Percentiles rank a stretch among this genome's conserved stretches.
phyloP scores from a whole-genome alignment of 2,329 filamentous ascomycete species.

The Nigrospora oryzae region DNA sequence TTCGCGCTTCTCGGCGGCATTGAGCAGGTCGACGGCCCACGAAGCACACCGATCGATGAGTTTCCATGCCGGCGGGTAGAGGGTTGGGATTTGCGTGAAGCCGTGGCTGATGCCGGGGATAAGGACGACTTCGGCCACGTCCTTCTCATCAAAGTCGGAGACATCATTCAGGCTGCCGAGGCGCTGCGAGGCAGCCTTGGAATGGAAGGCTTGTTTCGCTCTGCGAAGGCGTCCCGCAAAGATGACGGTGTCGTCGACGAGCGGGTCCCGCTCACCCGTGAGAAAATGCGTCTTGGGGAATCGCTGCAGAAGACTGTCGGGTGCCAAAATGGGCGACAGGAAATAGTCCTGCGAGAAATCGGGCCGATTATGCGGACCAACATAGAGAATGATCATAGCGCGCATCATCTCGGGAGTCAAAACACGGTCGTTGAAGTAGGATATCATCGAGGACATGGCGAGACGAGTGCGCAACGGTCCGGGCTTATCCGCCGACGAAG shows the following conservation, averaged over 20 bases:
- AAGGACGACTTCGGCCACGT: slow-evolving; percentile 72
- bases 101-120: slow-evolving; percentile 89
- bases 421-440: slow-evolving; percentile 93
- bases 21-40: slow-evolving; percentile 78
- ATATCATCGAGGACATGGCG: slow-evolving; percentile 93
- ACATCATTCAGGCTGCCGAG: slow-evolving; percentile 36
- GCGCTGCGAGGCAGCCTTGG: slow-evolving; percentile 43
- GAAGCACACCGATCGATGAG: slow-evolving; percentile 69
- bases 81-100: slow-evolving; percentile 80
- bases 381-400: slow-evolving; percentile 96
- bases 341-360: slow-evolving; percentile 90
- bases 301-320: slow-evolving; percentile 70
- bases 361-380: slow-evolving; percentile 85
- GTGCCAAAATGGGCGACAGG: slow-evolving; percentile 81
- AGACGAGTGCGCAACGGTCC: slow-evolving; percentile 71
- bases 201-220: slow-evolving; percentile 54
- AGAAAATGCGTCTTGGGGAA: slow-evolving; percentile 94
- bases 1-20: slow-evolving; percentile 34
- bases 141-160: slow-evolving; percentile 59
- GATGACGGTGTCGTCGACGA: slow-evolving; percentile 95
- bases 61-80: slow-evolving; percentile 87
- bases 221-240: slow-evolving; percentile 84
- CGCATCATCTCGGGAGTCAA: slow-evolving; percentile 97
- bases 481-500: slow-evolving; percentile 37
- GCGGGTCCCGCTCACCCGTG: slow-evolving; percentile 87